These are phyloP conservation scores for Podila horticola DNA, from an alignment of 192 early-diverging fungal species.

Conservation along the genomic window DNA sequence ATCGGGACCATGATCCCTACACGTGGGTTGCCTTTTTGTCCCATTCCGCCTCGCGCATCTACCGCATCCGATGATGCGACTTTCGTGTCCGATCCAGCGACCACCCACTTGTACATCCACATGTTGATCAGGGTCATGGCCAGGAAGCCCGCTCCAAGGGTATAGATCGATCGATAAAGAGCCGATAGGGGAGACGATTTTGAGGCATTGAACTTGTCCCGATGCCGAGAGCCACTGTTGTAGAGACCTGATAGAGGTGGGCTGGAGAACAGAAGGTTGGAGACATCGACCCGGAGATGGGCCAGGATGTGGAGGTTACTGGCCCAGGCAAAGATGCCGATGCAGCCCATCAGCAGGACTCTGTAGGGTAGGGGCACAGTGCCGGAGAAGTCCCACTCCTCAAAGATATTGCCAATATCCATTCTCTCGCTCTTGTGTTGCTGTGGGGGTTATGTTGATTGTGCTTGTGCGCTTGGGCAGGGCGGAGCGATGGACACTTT, in stretches of 20 bases:
- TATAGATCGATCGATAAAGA: constrained; percentile 57
- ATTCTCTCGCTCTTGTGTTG: constrained; percentile 3
- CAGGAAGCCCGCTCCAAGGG: constrained; percentile 54
- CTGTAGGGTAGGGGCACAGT: constrained; percentile 60
- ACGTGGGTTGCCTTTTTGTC: constrained; percentile 5
- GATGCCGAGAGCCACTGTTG: constrained; percentile 19
- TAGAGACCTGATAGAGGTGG: constrained; percentile 35
- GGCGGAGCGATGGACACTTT: no score
- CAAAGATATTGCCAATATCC: constrained; percentile 55
- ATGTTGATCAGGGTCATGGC: constrained; percentile 56
- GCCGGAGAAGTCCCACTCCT: constrained; percentile 56
- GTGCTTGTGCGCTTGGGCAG: no score
- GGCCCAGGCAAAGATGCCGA: constrained; percentile 71
- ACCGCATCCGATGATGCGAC: neutral
- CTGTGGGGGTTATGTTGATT: no score
- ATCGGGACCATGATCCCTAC: constrained; percentile 55
- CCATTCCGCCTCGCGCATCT: constrained; percentile 36
- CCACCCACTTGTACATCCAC: constrained; percentile 56
- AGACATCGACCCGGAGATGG: constrained; percentile 56
- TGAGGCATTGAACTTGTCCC: constrained; percentile 44
- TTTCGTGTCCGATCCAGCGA: constrained; percentile 26
- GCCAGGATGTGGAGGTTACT: constrained; percentile 62
- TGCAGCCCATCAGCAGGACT: constrained; percentile 57
- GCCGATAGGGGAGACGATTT: constrained; percentile 32
- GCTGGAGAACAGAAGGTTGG: constrained; percentile 43